Conservation (phyloP, 2,329 filamentous ascomycete species). For the Ramichloridium luteum region DNA sequence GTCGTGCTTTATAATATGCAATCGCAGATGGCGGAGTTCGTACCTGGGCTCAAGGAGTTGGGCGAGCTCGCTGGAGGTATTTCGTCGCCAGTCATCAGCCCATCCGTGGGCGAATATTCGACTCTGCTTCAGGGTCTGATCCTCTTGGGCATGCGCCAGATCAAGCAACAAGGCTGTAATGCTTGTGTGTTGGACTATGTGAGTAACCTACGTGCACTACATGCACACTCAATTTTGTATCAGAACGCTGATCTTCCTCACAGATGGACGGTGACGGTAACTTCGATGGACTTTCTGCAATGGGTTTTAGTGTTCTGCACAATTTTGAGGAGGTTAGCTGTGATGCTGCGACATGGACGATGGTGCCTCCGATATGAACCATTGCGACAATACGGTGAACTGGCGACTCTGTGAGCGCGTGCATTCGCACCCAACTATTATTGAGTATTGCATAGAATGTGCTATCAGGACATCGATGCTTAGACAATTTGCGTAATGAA, state of each 20-base stretch:
- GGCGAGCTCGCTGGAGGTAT: conserved; percentile 58
- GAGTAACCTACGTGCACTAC: no score
- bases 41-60: conserved; percentile 54
- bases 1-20: conserved; percentile 66
- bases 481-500: no score
- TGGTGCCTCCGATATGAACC: conserved; percentile 17
- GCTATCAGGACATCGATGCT: no score
- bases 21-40: conserved; percentile 54
- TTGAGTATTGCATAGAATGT: no score
- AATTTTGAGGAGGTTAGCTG: conserved; percentile 71
- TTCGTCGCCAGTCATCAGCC: conserved; percentile 64
- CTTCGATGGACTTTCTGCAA: conserved; percentile 59
- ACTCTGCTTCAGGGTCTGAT: conserved; percentile 67
- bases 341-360: conserved; percentile 49
- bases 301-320: conserved; percentile 71
- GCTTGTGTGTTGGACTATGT: conserved; percentile 72
- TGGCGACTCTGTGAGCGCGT: no score
- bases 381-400: no score
- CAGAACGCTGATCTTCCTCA: not conserved
- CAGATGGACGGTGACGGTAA: conserved; percentile 61
- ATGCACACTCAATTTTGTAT: conserved; percentile 1
- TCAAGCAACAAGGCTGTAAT: conserved; percentile 63
- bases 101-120: conserved; percentile 54
- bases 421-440: no score
- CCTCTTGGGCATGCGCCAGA: conserved; percentile 68